Base-by-base conservation (phyloP, 345 rosid genomes). In the Pistacia vera region DNA sequence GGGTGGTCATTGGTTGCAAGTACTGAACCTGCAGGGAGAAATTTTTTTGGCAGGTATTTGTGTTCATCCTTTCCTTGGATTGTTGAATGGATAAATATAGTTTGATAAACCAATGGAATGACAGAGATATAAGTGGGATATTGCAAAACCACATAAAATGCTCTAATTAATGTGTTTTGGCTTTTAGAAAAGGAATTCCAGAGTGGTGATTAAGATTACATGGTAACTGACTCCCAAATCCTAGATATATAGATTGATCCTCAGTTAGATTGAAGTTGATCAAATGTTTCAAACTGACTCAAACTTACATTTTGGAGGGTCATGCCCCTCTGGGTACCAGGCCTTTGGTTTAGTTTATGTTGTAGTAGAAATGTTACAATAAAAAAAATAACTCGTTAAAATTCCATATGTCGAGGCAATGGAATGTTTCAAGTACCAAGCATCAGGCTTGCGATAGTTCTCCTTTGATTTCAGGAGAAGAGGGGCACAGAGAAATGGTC, bases 1-100 rank as follows among this genome's bases (percentile, higher is more conserved):
- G 87, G 60, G 78, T 49, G 46, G 62, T 80, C 56, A 82, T 85
- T 80, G 86, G 87, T 10, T 88, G 91, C 84, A 88, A 88, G 79
- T 88, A 79, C 71, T 75, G 88, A 0, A 84, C 81, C 49, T 41
- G 46, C 46, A 10, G 73, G 38, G 83, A 36, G 25, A 87, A 77
- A 79, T 85, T 46, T 3, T 87, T 80, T 83, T 78, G 88, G 90
- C 88, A 85, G 88, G 90, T 87, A 74, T 18, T 6, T 69, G 8
- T 63, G 17, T 64, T 62, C 48, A 20, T 25, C 51, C 56, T 78
- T 38, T 64, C 13, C 36, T 59, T 59, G 20, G 54, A 38, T 1
- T 73, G 55, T 48, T 17, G 36, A 51, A 57, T 33, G 8, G 46
- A 25, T 11, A 55, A 30, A 30, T 58, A 20, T 68, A 22, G 54